Percentiles rank a stretch among this genome's conserved stretches.
phyloP scores from a whole-genome alignment of 192 early-diverging fungal species.

The Coemansia umbellata region DNA sequence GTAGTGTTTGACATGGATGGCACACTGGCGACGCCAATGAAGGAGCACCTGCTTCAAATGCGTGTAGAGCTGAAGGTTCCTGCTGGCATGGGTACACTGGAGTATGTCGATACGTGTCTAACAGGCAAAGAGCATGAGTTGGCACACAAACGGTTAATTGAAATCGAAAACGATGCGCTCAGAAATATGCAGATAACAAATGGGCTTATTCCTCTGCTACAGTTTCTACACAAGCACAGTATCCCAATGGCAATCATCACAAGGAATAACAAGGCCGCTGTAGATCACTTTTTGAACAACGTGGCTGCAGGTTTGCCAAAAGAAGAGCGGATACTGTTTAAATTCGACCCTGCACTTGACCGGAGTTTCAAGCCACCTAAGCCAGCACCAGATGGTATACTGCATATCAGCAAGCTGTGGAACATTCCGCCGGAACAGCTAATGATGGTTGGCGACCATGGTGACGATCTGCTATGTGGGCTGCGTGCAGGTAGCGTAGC shows the following conservation, averaged over 20 bases:
- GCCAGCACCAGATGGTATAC: conserved; percentile 43
- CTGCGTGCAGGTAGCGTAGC: conserved; percentile 43
- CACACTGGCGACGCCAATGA: conserved; percentile 47
- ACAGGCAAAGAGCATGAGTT: conserved; percentile 20
- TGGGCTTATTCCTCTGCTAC: conserved; percentile 39
- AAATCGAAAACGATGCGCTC: conserved; percentile 48
- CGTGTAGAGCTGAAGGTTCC: conserved; percentile 35
- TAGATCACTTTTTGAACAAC: conserved; percentile 46
- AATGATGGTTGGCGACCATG: conserved; percentile 55
- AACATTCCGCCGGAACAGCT: conserved; percentile 41
- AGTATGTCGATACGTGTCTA: conserved; percentile 38
- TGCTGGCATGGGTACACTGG: conserved; percentile 20
- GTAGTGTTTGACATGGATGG: conserved; percentile 53
- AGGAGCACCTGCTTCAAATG: conserved; percentile 37
- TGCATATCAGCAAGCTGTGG: conserved; percentile 44
- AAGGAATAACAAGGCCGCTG: conserved; percentile 41
- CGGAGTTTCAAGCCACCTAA: conserved; percentile 49
- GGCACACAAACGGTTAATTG: conserved; percentile 31
- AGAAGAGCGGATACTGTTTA: conserved; percentile 28
- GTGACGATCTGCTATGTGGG: conserved; percentile 52
- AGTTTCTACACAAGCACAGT: conserved; percentile 27
- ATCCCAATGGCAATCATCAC: conserved; percentile 51
- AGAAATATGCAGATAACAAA: conserved; percentile 40
- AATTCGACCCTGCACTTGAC: conserved; percentile 47
- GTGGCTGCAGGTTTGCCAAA: conserved; percentile 23